phyloP scores from a whole-genome alignment of 306 rosid genomes.

The Prunus davidiana region DNA sequence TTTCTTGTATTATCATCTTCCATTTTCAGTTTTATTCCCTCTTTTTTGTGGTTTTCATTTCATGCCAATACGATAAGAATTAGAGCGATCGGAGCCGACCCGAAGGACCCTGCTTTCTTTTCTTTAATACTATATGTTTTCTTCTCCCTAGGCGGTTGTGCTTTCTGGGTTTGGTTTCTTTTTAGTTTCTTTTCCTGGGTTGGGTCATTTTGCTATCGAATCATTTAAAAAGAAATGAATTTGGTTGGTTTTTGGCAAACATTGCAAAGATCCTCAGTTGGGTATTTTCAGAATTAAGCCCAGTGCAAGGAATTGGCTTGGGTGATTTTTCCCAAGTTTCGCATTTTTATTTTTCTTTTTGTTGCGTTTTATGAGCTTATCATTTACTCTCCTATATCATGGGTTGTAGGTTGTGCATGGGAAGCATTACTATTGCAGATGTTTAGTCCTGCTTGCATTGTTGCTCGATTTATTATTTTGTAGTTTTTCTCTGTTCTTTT shows the following conservation, averaged over 20 bases:
- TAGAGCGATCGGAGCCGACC: conserved; percentile 15
- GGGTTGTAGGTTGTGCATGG: not conserved
- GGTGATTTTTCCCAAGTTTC: not conserved
- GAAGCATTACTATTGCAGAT: not conserved
- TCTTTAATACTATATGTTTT: not conserved
- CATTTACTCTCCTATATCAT: not conserved
- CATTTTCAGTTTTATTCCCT: not conserved
- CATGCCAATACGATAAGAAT: not conserved
- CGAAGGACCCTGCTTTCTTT: not conserved
- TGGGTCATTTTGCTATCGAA: conserved; percentile 5
- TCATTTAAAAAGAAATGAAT: conserved; percentile 1
- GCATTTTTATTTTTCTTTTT: not conserved
- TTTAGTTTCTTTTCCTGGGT: not conserved
- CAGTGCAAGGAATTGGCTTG: not conserved
- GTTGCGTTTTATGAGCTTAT: not conserved
- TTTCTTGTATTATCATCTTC: not conserved
- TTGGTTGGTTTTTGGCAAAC: not conserved
- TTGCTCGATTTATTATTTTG: not conserved
- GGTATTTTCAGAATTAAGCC: not conserved
- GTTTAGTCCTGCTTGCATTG: not conserved
- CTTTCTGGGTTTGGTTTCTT: not conserved
- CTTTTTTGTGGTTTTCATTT: not conserved
- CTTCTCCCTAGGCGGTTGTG: not conserved
- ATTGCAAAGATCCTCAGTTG: conserved; percentile 3
- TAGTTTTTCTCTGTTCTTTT: not conserved